phyloP scores from a whole-genome alignment of 2,329 filamentous ascomycete species.

The Ophiostoma sp. region DNA sequence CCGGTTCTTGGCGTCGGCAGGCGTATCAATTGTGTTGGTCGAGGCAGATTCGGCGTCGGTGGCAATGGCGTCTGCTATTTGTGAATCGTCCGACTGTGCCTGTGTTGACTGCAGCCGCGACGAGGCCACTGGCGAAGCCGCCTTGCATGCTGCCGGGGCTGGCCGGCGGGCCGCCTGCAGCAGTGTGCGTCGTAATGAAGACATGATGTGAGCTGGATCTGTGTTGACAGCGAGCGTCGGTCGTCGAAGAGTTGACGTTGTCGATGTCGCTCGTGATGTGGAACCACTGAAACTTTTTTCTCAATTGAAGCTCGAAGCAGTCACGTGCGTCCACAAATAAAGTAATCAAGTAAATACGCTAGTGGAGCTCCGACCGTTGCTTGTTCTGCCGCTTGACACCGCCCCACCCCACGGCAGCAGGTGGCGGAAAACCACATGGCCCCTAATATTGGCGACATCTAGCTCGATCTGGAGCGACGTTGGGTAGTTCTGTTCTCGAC shows the following conservation, averaged over 20 bases:
- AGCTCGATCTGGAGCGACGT: no score
- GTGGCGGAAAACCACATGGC: constrained; percentile 21
- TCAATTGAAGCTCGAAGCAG: not conserved
- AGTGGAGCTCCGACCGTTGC: not conserved
- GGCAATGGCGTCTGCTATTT: constrained; percentile 11
- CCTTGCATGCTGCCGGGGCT: constrained; percentile 4
- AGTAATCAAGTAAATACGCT: not conserved
- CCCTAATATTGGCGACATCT: constrained; percentile 13
- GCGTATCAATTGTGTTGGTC: constrained; percentile 13
- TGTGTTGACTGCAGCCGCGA: constrained; percentile 7
- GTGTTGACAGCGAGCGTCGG: not conserved
- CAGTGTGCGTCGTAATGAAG: constrained; percentile 15
- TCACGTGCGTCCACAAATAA: not conserved
- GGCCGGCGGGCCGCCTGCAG: constrained; percentile 9
- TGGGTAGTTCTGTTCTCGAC: no score
- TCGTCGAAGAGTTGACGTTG: not conserved
- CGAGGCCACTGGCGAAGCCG: not conserved
- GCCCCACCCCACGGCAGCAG: constrained; percentile 15
- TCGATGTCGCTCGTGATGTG: not conserved
- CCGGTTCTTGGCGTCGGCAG: constrained; percentile 21
- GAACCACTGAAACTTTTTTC: constrained; percentile 12
- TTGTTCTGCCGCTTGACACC: constrained; percentile 23
- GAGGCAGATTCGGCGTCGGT: not conserved
- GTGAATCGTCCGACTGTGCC: constrained; percentile 1
- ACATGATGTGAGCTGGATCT: not conserved